Evolutionary conservation across 2,329 filamentous ascomycete species (phyloP), one percentile per base, ranked within the genome.

Genomic region (Aureobasidium sp.): DNA sequence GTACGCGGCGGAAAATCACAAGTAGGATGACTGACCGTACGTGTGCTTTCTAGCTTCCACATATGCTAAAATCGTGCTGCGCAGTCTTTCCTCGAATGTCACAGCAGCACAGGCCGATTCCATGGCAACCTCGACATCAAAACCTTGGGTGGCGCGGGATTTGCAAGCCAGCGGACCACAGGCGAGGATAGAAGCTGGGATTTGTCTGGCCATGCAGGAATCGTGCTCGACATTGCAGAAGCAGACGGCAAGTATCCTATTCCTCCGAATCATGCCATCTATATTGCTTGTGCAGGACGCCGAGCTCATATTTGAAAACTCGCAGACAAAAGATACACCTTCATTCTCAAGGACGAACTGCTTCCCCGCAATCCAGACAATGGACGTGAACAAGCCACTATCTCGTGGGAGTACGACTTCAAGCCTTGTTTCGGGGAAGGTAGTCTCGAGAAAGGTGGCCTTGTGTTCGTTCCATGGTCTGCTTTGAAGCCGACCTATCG

Each of bases 361-460:
- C 77, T 85, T 0, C 78, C 81, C 0, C 78, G 73, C 47, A 74
- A 80, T 62, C 77, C 81, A 11, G 78, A 82, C 3, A 84, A 86
- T 67, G 88, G 87, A 1, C 77, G 87, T n/a, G 87, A 92, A 67
- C 83, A 87, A 73, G 85, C 87, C 54, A 85, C 85, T 0, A 69
- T 91, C 5, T 89, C 82, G 50, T 94, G 87, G 82, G 89, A 95
- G 73, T 86, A 81, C 64, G 84, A 89, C 67, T 91, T 93, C 30
- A 67, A 68, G 8, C 51, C 57, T 48, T 59, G 57, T 59, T 61
- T 61, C 49, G 58, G 45, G 25, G 41, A 41, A 32, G 45, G 51
- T 66, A 65, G 6, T 67, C 67, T 25, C 62, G 68, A 51, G 58
- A 64, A 67, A 7, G 65, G 69, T 51, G 66, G 66, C 13, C 71